Percentiles rank a stretch among this genome's conserved stretches.
Evolutionary conservation across 495 filamentous ascomycete genomes (phyloP).

Genomic region (Niebla homalea): DNA sequence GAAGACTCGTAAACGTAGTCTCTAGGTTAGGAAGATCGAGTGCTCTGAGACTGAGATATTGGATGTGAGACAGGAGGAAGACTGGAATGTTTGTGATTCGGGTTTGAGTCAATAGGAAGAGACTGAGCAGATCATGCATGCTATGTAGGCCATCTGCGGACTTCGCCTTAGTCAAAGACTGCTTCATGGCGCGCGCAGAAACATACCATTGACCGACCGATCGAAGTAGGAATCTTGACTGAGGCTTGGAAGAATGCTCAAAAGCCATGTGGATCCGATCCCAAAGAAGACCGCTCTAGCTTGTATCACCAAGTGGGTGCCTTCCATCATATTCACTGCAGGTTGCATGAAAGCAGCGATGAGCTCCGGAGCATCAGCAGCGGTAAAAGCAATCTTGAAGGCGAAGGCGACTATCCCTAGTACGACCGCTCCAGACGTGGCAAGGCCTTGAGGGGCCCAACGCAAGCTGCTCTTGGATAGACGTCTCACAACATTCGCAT

Average conservation of each 20-base stretch:
- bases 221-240: no score
- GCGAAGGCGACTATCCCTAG: slow-evolving; percentile 43
- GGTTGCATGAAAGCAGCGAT: slow-evolving; percentile 37
- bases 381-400: slow-evolving; percentile 74
- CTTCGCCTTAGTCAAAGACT: no score
- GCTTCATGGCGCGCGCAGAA: no score
- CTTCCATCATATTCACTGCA: slow-evolving; percentile 30
- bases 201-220: no score
- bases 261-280: no score
- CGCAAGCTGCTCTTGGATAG: slow-evolving; percentile 22
- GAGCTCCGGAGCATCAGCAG: slow-evolving; percentile 76
- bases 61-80: slow-evolving; percentile 57
- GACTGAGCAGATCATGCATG: slow-evolving; percentile 54
- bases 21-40: slow-evolving; percentile 38
- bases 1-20: slow-evolving; percentile 46
- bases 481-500: slow-evolving; percentile 35
- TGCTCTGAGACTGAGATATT: slow-evolving; percentile 36
- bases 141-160: neutral
- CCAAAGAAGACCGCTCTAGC: slow-evolving; percentile 36
- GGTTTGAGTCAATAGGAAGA: slow-evolving; percentile 81
- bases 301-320: slow-evolving; percentile 34
- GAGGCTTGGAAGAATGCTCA: no score
- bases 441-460: slow-evolving; percentile 10
- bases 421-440: slow-evolving; percentile 3
- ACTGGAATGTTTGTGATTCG: slow-evolving; percentile 71